phyloP scores from a whole-genome alignment of 108 stramenopile species.

The Pseudonitzschia multistriata region DNA sequence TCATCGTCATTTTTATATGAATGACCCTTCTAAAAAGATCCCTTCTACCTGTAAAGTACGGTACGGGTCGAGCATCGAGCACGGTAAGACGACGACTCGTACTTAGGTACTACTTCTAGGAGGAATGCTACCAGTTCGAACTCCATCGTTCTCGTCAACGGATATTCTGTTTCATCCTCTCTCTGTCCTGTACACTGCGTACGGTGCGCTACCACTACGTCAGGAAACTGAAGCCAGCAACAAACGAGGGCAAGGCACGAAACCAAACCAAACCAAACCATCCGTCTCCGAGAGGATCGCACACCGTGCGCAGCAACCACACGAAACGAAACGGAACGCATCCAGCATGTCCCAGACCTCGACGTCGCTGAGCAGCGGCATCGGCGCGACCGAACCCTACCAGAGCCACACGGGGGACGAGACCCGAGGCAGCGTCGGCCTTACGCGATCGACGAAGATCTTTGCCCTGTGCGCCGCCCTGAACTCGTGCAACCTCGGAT shows the following conservation, averaged over 20 bases:
- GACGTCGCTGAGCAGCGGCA: not conserved
- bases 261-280: not conserved
- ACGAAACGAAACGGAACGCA: not conserved
- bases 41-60: too few relatives aligned
- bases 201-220: not conserved
- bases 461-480: slow-evolving; percentile 77
- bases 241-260: not conserved
- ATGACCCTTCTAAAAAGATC: too few relatives aligned
- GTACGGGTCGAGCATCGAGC: too few relatives aligned
- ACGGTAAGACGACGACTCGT: too few relatives aligned
- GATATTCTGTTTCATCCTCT: too few relatives aligned
- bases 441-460: slow-evolving; percentile 34
- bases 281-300: too few relatives aligned
- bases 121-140: too few relatives aligned
- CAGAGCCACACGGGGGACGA: not conserved
- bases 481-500: slow-evolving; percentile 80
- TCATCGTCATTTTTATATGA: too few relatives aligned
- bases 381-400: not conserved
- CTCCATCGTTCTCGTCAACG: too few relatives aligned
- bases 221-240: not conserved
- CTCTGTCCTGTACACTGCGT: too few relatives aligned
- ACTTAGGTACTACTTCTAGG: too few relatives aligned
- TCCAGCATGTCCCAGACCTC: not conserved
- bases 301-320: too few relatives aligned
- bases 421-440: slow-evolving; percentile 52